A percentile compares a stretch with the other conserved stretches of the same genome.
phyloP scores from a whole-genome alignment of 177 flowering plant species.

The Vitis hybrid region DNA sequence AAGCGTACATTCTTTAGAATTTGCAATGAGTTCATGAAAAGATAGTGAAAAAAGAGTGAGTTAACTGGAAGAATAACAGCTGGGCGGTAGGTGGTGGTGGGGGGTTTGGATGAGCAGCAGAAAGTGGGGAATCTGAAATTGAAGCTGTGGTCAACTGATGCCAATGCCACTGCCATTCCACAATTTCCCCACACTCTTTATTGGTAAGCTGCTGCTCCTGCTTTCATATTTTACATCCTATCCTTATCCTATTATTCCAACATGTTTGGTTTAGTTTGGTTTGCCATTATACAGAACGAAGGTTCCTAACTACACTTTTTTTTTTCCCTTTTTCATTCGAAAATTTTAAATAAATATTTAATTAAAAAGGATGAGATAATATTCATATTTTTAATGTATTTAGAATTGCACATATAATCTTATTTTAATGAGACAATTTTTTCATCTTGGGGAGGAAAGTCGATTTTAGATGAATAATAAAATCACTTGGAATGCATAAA shows the following conservation, averaged over 20 bases:
- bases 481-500: neutral
- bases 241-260: too few relatives aligned
- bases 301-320: neutral
- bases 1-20: neutral
- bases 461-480: neutral
- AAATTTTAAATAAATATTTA: too few relatives aligned
- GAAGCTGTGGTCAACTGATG: neutral
- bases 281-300: too few relatives aligned
- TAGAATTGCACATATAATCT: neutral
- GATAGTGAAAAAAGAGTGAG: neutral
- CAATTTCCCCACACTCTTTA: too few relatives aligned
- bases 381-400: too few relatives aligned
- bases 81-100: constrained; percentile 39
- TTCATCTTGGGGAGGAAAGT: neutral
- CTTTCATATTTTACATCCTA: too few relatives aligned
- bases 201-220: too few relatives aligned
- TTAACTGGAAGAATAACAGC: constrained; percentile 69
- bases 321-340: neutral
- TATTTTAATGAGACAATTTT: neutral
- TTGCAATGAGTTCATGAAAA: neutral
- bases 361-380: neutral
- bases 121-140: neutral
- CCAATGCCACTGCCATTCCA: too few relatives aligned
- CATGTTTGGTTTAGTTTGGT: too few relatives aligned
- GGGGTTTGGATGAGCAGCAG: neutral